phyloP scores from a whole-genome alignment of 2,329 filamentous ascomycete species.

The Rachicladosporium sp. region DNA sequence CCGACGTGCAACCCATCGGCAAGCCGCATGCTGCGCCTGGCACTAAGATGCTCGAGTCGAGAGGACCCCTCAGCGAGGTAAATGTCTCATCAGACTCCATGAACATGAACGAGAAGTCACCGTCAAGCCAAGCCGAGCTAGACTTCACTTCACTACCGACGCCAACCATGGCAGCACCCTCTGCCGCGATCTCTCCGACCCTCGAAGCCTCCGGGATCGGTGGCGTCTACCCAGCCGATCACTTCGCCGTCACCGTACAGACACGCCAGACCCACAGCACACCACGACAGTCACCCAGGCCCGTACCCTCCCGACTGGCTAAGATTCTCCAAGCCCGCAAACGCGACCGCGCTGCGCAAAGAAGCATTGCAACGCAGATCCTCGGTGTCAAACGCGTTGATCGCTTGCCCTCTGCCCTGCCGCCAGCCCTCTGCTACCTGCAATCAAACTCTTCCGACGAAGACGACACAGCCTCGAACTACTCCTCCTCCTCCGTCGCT shows the following conservation, averaged over 20 bases:
- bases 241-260: conserved; percentile 41
- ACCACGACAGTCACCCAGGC: conserved; percentile 9
- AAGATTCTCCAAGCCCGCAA: conserved; percentile 17
- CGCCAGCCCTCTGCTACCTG: conserved; percentile 27
- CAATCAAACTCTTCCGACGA: no score
- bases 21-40: conserved; percentile 1
- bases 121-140: conserved; percentile 23
- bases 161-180: conserved; percentile 4
- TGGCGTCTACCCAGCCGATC: conserved; percentile 47
- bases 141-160: conserved; percentile 25
- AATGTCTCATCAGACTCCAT: conserved; percentile 20
- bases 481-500: conserved; percentile 9
- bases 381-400: conserved; percentile 56
- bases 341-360: conserved; percentile 5
- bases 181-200: conserved; percentile 19
- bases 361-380: conserved; percentile 53
- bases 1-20: not conserved
- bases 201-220: conserved; percentile 44
- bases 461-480: conserved; percentile 9
- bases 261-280: conserved; percentile 13
- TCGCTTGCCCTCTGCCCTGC: conserved; percentile 33
- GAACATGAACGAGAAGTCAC: conserved; percentile 24
- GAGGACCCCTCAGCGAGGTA: conserved; percentile 18
- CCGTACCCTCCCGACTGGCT: conserved; percentile 19
- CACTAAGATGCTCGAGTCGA: conserved; percentile 15